phyloP scores from a whole-genome alignment of 352 stramenopile species.

The Globisporangium nagaii region DNA sequence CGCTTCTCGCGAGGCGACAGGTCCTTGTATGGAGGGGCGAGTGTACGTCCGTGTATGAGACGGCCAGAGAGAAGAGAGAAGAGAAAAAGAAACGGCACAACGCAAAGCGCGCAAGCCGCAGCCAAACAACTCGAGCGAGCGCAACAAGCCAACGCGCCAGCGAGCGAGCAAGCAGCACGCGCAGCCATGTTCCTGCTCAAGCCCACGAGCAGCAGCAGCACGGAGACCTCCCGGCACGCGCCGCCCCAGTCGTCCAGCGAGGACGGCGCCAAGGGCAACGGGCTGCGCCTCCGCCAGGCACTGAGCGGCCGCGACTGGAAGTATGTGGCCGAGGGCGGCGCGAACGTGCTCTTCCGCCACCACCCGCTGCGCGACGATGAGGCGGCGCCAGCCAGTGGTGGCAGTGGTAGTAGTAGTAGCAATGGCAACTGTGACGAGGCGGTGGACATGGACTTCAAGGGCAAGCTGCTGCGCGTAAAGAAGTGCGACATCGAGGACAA shows the following conservation, averaged over 20 bases:
- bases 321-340: constrained; percentile 82
- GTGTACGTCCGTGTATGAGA: too few relatives aligned
- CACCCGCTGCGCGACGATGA: constrained; percentile 31
- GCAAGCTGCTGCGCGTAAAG: constrained; percentile 79
- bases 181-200: constrained; percentile 46
- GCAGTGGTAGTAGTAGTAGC: neutral
- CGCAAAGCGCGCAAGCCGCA: too few relatives aligned
- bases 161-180: neutral
- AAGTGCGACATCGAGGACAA: constrained; percentile 56
- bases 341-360: constrained; percentile 84
- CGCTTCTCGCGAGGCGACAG: too few relatives aligned
- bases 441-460: constrained; percentile 38
- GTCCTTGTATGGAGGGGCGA: too few relatives aligned
- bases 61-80: neutral
- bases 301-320: constrained; percentile 70
- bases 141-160: neutral
- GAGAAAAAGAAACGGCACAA: constrained; percentile 2
- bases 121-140: neutral
- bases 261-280: constrained; percentile 1
- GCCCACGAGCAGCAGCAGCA: constrained; percentile 13
- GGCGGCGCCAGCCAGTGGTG: neutral
- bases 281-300: constrained; percentile 9
- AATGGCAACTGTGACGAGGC: too few relatives aligned
- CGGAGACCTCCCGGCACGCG: too few relatives aligned
- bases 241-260: neutral